Base-by-base conservation (phyloP, 2,329 filamentous ascomycete genomes). In the Fusarium nygamai region DNA sequence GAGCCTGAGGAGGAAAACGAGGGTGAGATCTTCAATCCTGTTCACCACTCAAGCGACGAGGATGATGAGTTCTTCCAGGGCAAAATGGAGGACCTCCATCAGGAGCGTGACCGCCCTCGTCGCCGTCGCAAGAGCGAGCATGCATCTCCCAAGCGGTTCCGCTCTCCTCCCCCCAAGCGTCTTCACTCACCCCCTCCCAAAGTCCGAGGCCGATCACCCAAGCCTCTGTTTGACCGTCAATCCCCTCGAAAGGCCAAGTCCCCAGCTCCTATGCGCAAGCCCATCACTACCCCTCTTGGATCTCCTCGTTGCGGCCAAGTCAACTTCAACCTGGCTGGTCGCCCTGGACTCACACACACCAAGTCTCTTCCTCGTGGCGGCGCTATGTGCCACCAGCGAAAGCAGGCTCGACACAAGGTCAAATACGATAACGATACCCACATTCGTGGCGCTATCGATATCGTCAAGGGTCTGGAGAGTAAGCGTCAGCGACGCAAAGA, bases 401-500 rank as follows among this genome's bases (percentile, higher is more conserved):
- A 86, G 78, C 83, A 87, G 71, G 78, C 80, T 73, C 83, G 86
- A 60, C 79, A 84, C 61, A 83, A 84, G 66, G 67, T 74, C 22
- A 65, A 72, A 13, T 71, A 78, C 38, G 76, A 81, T 11, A 79
- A 80, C 56, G 88, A 92, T 58, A 85, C 90, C 47, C 94, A 96
- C 73, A 89, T 94, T 16, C 93, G 96, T 72, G 94, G 95, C n/a
- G 95, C 96, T 41, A 97, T 99, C 76, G 96, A 98, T 83, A 99
- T 98, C 71, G 94, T 98, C 83, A 97, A 98, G 82, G 96, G 96
- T 14, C 89, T 99, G 3, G 96, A 99, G 85, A 92, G 94, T 83
- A 98, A 98, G 86, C 92, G 95, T 33, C 94, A 96, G 85, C 92
- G 96, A 74, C 93, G 96, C 77, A 95, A 93, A 84, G 95, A 98